A percentile compares a stretch with the other conserved stretches of the same genome.
Evolutionary conservation across 1,284 basidiomycete genomes (phyloP).

Genomic region (Ganoderma meredithae): DNA sequence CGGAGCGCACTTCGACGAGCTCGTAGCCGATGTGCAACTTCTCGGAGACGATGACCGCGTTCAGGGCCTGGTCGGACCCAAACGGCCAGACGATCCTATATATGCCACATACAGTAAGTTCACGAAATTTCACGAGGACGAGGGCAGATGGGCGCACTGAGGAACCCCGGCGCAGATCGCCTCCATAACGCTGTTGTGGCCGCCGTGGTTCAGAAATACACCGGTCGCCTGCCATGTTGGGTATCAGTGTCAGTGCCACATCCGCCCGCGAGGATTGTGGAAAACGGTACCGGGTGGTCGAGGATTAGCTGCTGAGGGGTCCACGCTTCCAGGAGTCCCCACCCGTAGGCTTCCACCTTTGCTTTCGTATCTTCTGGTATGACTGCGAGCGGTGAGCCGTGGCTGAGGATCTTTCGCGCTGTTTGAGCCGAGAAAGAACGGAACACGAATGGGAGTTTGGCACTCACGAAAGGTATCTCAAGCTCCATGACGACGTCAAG

Average conservation of each 20-base stretch:
- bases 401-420: constrained; percentile 31
- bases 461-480: constrained; percentile 29
- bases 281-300: constrained; percentile 28
- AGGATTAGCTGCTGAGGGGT: constrained; percentile 36
- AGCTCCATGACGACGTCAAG: constrained; percentile 29
- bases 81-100: constrained; percentile 38
- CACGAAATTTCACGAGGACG: too few relatives aligned
- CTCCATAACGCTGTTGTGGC: constrained; percentile 35
- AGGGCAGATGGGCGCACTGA: constrained; percentile 19
- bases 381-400: constrained; percentile 23
- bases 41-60: constrained; percentile 32
- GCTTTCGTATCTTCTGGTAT: constrained; percentile 25
- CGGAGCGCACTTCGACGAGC: constrained; percentile 39
- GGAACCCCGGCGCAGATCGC: constrained; percentile 31
- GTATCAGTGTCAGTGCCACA: not conserved
- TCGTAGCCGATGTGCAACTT: constrained; percentile 35
- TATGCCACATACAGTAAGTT: too few relatives aligned
- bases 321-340: constrained; percentile 31
- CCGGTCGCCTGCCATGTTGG: constrained; percentile 29
- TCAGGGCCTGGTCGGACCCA: constrained; percentile 36
- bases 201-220: constrained; percentile 36
- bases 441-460: too few relatives aligned
- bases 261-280: not conserved
- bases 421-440: not conserved
- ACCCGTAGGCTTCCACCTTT: constrained; percentile 25